Evolutionary conservation across 768 basidiomycete genomes (phyloP).

Genomic region (Polyporus arcularius): DNA sequence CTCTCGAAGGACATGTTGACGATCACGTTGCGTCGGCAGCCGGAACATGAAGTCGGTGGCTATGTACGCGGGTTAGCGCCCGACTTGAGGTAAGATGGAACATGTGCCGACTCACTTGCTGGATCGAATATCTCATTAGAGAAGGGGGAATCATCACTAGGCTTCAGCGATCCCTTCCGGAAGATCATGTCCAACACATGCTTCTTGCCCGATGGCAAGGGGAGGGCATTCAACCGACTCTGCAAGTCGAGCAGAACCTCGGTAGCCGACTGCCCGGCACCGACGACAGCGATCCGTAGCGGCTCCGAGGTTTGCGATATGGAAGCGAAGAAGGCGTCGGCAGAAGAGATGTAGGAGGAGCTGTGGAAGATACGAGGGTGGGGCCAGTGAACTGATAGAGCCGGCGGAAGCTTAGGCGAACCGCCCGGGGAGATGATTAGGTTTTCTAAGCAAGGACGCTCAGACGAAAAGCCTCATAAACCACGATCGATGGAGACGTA

Average conservation of each 20-base stretch:
- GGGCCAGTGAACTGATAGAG: conserved; percentile 33
- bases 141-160: conserved; percentile 55
- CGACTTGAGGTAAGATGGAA: neutral
- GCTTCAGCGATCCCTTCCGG: conserved; percentile 50
- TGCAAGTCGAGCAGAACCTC: conserved; percentile 49
- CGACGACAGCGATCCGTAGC: conserved; percentile 46
- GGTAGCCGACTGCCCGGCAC: conserved; percentile 50
- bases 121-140: conserved; percentile 59
- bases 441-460: conserved; percentile 36
- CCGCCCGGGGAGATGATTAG: conserved; percentile 55
- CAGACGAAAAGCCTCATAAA: neutral
- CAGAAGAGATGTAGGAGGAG: conserved; percentile 42
- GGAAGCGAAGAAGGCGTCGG: conserved; percentile 36
- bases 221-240: conserved; percentile 37
- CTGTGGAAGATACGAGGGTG: conserved; percentile 46
- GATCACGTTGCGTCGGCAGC: conserved; percentile 36
- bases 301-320: conserved; percentile 30
- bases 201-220: conserved; percentile 21
- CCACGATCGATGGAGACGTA: conserved; percentile 27
- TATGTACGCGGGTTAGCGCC: conserved; percentile 19
- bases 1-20: conserved; percentile 41
- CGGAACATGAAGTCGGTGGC: conserved; percentile 44
- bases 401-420: conserved; percentile 42
- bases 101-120: conserved; percentile 33
- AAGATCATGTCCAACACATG: conserved; percentile 53